Evolutionary conservation across 2,329 filamentous ascomycete genomes (phyloP), one percentile per base, ranked within the genome.

Genomic region (Aspergillus pseudoviridinutans): DNA sequence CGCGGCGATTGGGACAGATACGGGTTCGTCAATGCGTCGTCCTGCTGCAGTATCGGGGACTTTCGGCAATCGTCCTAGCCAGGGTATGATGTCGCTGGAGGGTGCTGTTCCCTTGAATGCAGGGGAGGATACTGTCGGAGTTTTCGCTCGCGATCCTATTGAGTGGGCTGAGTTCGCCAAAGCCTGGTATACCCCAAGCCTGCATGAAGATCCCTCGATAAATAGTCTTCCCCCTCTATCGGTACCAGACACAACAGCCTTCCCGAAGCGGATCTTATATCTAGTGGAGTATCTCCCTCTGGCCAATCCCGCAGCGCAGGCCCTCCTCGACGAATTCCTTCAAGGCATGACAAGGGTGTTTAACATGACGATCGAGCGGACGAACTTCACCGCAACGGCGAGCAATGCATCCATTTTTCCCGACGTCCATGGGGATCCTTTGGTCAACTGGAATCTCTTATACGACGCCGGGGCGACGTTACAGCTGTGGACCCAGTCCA

Each of bases 1-100:
- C 56, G 68, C 66, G 25, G 70, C 73, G 6, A 69, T 76, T 49
- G 75, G 75, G 2, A 70, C 64, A 12, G 74, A 76, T 49, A 82
- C 79, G 1, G 79, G 77, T 3, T 76, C 76, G 4, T 77, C 73
- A 4, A 79, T 82, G 54, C 73, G 80, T n/a, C 73, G 77, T 0
- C 80, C 80, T 0, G 76, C 78, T 1, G 70, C 68, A 0, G 67
- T 72, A 0, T 71, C 77, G 24, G 80, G 79, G 1, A 58, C 78
- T 0, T 81, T 78, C 38, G 80, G 78, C 0, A 78, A 79, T 58
- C 69, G 79, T 0, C 79, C 79, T 0, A 75, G 74, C 49, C 74
- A 77, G 5, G 74, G 68, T 0, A 65, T 78, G 3, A 74, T 80
- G 3, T 62, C 61, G 0, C 66, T 81, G 0, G 75, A 78, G n/a